phyloP scores from a whole-genome alignment of 1,284 basidiomycete species.

The Apiotrichum veenhuisii region DNA sequence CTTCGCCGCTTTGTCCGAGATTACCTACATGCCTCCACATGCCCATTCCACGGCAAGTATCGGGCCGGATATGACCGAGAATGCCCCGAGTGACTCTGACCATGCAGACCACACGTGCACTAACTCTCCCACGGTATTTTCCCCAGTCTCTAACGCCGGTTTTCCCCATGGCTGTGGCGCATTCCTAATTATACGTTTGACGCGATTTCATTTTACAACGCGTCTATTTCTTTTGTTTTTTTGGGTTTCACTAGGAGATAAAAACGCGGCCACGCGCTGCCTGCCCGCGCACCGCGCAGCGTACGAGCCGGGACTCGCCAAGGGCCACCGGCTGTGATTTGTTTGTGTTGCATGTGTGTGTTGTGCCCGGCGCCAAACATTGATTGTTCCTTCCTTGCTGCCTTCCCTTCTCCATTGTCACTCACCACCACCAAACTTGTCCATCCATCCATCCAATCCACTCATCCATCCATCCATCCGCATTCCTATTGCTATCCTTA shows the following conservation, averaged over 20 bases:
- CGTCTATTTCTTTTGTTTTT: not conserved
- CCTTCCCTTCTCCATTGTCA: too few relatives aligned
- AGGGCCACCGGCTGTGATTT: not conserved
- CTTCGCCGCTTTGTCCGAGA: conserved; percentile 2
- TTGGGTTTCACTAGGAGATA: not conserved
- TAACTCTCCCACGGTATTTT: conserved; percentile 2
- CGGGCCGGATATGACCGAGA: not conserved
- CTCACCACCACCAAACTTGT: too few relatives aligned
- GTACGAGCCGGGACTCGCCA: too few relatives aligned
- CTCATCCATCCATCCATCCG: not conserved
- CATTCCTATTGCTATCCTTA: not conserved
- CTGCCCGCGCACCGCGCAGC: too few relatives aligned
- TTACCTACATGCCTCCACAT: not conserved
- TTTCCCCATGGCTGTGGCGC: not conserved
- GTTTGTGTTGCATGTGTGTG: not conserved
- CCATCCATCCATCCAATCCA: not conserved
- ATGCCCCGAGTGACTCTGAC: not conserved
- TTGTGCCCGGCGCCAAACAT: too few relatives aligned
- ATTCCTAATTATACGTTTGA: not conserved
- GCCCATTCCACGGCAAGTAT: not conserved
- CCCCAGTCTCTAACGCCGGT: not conserved
- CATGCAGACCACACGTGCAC: not conserved
- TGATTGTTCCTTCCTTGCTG: too few relatives aligned
- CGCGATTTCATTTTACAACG: not conserved
- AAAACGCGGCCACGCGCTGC: not conserved